Percentiles rank a stretch among this genome's conserved stretches.
These are phyloP conservation scores for Botrytis fragariae DNA, from an alignment of 2,329 filamentous ascomycete species.

Conservation along the genomic window DNA sequence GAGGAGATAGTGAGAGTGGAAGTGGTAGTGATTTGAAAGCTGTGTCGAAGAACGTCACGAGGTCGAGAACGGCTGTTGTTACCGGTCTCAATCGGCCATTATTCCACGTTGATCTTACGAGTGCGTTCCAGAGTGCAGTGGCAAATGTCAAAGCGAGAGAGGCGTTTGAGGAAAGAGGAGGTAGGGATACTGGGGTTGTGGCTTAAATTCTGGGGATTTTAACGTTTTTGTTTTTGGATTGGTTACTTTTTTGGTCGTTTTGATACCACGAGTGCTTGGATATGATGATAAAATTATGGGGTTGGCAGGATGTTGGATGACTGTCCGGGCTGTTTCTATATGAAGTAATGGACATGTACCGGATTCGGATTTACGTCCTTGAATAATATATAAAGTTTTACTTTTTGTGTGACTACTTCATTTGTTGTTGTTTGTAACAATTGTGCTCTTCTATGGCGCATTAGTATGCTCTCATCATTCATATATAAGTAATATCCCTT, in stretches of 20 bases:
- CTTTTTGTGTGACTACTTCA: too few species aligned
- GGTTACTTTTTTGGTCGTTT: conserved; percentile 8
- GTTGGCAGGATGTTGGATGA: not conserved
- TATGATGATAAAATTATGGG: conserved; percentile 5
- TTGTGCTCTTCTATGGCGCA: too few species aligned
- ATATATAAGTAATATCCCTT: too few species aligned
- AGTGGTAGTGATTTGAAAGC: conserved; percentile 27
- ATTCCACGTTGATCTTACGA: conserved; percentile 91
- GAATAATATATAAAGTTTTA: conserved; percentile 6
- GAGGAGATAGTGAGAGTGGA: conserved; percentile 26
- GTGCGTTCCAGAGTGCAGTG: conserved; percentile 82
- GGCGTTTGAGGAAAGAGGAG: conserved; percentile 38
- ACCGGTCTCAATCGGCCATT: conserved; percentile 86
- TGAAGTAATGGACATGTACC: not conserved
- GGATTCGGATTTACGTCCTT: not conserved
- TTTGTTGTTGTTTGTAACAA: too few species aligned
- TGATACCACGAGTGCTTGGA: conserved; percentile 16
- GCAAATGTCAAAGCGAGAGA: conserved; percentile 66
- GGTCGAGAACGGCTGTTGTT: conserved; percentile 59
- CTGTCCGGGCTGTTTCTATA: not conserved
- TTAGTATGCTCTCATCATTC: too few species aligned
- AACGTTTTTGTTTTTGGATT: not conserved
- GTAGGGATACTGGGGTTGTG: conserved; percentile 28
- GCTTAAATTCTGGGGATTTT: conserved; percentile 20
- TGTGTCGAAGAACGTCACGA: conserved; percentile 39